phyloP scores from a whole-genome alignment of 352 stramenopile genomes.

The Phytophthora hibernalis region DNA sequence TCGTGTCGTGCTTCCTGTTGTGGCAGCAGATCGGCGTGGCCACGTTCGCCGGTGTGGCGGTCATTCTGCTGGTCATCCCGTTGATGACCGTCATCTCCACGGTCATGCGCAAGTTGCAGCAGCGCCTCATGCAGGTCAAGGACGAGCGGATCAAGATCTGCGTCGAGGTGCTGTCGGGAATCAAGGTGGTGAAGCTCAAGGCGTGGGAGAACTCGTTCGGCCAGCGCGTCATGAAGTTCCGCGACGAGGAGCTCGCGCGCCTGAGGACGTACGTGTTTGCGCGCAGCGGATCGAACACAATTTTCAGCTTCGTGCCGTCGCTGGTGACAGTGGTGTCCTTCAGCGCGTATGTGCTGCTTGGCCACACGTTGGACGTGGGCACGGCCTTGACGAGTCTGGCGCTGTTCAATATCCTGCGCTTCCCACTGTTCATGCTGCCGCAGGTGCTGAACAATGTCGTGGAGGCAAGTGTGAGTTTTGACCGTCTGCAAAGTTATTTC shows the following conservation, averaged over 20 bases:
- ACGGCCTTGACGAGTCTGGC: conserved; percentile 63
- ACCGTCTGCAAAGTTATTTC: conserved; percentile 75
- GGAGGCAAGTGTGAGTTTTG: conserved; percentile 42
- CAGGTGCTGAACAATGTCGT: conserved; percentile 39
- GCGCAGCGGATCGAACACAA: conserved; percentile 53
- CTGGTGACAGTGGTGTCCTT: conserved; percentile 62
- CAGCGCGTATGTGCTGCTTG: conserved; percentile 58
- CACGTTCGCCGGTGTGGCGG: conserved; percentile 90
- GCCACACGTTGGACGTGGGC: conserved; percentile 63
- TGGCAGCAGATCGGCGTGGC: conserved; percentile 84
- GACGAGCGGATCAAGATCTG: conserved; percentile 94
- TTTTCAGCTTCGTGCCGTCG: conserved; percentile 66
- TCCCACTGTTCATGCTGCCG: conserved; percentile 87
- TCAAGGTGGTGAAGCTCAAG: conserved; percentile 70
- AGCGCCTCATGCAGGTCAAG: conserved; percentile 89
- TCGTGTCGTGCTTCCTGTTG: conserved; percentile 73
- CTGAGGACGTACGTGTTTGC: conserved; percentile 70
- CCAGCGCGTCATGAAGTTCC: conserved; percentile 61
- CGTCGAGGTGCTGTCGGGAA: conserved; percentile 60
- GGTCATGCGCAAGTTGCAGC: conserved; percentile 87
- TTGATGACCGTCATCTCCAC: conserved; percentile 91
- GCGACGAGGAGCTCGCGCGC: conserved; percentile 81
- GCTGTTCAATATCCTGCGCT: conserved; percentile 59
- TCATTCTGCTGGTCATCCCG: conserved; percentile 95
- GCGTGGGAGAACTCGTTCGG: conserved; percentile 61